Evolutionary conservation across 352 stramenopile species (phyloP).

Genomic region (Peronospora belbahrii): DNA sequence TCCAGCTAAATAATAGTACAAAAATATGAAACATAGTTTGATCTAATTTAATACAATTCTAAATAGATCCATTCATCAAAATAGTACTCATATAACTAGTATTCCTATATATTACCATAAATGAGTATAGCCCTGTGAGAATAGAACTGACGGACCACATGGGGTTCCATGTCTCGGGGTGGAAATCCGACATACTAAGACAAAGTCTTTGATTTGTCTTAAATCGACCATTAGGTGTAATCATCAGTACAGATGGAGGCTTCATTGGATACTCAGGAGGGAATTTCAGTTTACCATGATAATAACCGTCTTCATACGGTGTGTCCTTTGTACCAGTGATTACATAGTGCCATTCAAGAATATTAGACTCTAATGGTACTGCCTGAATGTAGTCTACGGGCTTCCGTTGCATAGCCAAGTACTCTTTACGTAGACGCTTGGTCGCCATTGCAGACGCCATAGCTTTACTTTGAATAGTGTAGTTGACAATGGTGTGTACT

Average conservation of each 20-base stretch:
- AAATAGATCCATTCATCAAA: neutral
- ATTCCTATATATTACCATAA: constrained; percentile 64
- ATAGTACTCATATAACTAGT: neutral
- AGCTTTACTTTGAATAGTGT: neutral
- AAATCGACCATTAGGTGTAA: constrained; percentile 92
- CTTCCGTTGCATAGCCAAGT: constrained; percentile 85
- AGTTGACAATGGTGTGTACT: too few species aligned
- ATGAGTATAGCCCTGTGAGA: constrained; percentile 92
- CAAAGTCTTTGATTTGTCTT: constrained; percentile 91
- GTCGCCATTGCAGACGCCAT: constrained; percentile 83
- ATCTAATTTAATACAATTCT: constrained; percentile 7
- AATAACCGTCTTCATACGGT: constrained; percentile 86
- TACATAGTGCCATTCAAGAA: constrained; percentile 95
- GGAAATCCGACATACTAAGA: constrained; percentile 94
- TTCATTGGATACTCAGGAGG: constrained; percentile 93
- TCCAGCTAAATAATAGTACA: constrained; percentile 29
- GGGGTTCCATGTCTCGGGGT: constrained; percentile 94
- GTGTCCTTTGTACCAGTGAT: constrained; percentile 66
- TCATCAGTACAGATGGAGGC: constrained; percentile 92
- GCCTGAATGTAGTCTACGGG: constrained; percentile 88
- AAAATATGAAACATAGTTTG: neutral
- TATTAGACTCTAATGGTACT: constrained; percentile 87
- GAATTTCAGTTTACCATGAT: constrained; percentile 90
- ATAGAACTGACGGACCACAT: constrained; percentile 95
- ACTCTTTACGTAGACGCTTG: constrained; percentile 90